A percentile compares a stretch with the other conserved stretches of the same genome.
Conservation (phyloP, 768 basidiomycete species). For the Lactarius evosmus region DNA sequence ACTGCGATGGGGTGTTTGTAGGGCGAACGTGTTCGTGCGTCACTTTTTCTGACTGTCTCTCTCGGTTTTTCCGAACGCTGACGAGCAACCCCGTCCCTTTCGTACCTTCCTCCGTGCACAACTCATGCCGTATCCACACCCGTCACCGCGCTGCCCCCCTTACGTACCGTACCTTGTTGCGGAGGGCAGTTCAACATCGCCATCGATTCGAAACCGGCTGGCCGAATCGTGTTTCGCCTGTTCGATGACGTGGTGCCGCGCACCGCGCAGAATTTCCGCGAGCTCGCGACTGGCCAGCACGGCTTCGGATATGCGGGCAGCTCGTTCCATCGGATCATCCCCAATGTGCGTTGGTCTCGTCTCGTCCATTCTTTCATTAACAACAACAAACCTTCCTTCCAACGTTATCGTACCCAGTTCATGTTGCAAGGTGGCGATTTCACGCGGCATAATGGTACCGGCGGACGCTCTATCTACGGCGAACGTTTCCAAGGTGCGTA, state of each 20-base stretch:
- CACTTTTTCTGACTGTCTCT: not conserved
- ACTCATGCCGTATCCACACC: not conserved
- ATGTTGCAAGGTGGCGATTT: slow-evolving; percentile 44
- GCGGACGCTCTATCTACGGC: slow-evolving; percentile 42
- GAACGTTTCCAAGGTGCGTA: slow-evolving; percentile 35
- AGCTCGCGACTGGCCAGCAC: slow-evolving; percentile 63
- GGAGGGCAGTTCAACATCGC: slow-evolving; percentile 55
- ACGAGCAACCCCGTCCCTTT: not conserved
- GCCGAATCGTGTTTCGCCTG: slow-evolving; percentile 79
- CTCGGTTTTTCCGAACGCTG: not conserved
- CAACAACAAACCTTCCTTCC: no score
- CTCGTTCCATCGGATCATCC: slow-evolving; percentile 59
- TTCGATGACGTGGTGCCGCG: slow-evolving; percentile 81
- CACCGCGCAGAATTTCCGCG: slow-evolving; percentile 79
- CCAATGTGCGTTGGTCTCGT: slow-evolving; percentile 33
- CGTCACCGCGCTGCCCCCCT: not conserved
- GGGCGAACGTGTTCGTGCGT: slow-evolving; percentile 33
- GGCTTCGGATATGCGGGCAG: slow-evolving; percentile 72
- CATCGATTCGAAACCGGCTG: slow-evolving; percentile 57
- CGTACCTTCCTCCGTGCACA: not conserved
- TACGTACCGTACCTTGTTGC: no score
- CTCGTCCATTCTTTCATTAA: not conserved
- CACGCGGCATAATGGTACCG: slow-evolving; percentile 37
- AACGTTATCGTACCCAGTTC: slow-evolving; percentile 31
- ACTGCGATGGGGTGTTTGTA: slow-evolving; percentile 2